Evolutionary conservation across 768 basidiomycete species (phyloP), one percentile per base, ranked within the genome.

Genomic region (Sporobolomyces pararoseus): DNA sequence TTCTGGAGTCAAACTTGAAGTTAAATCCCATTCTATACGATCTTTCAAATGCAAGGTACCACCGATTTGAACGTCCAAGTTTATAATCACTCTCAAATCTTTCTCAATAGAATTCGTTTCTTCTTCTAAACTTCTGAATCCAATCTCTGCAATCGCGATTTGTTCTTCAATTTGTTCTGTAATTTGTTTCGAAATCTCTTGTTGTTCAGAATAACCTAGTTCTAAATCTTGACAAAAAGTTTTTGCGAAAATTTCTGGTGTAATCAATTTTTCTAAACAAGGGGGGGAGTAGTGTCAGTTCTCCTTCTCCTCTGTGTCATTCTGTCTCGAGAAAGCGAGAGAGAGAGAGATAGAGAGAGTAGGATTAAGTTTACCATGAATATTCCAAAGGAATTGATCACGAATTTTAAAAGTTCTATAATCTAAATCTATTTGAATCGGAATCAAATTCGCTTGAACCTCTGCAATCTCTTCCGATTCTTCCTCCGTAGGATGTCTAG

Each of bases 1-100:
- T 78, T 95, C 89, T 1, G 95, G 95, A 0, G 91, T 94, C 44
- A 97, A 78, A 3, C 77, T 59, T 5, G 94, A 95, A 53, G 90
- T 85, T n/a, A 98, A 84, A 80, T 99, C 95, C 95, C 95, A 99
- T 80, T 99, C 96, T 74, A 99, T 92, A 77, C 93, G 90, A 81
- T 99, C 96, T 65, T 89, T 83, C 1, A 99, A 84, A 79, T 95
- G 91, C 78, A 92, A 84, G 54, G 88, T 89, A 29, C n/a, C n/a
- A n/a, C 88, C 90, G 77, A 99, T 89, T 79, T 99, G 96, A 31
- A 98, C 91, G 81, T 99, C 96, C 66, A 83, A 81, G 73, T 82
- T 82, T 37, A 83, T 64, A 59, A 81, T 79, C 47, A 82, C 80
- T 13, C 82, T 65, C 63, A 81, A 77, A 72, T 83, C 80, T 60